A percentile compares a stretch with the other conserved stretches of the same genome.
Conservation (phyloP, 2,329 filamentous ascomycete species). For the Gnomoniopsis smithogilvyi region DNA sequence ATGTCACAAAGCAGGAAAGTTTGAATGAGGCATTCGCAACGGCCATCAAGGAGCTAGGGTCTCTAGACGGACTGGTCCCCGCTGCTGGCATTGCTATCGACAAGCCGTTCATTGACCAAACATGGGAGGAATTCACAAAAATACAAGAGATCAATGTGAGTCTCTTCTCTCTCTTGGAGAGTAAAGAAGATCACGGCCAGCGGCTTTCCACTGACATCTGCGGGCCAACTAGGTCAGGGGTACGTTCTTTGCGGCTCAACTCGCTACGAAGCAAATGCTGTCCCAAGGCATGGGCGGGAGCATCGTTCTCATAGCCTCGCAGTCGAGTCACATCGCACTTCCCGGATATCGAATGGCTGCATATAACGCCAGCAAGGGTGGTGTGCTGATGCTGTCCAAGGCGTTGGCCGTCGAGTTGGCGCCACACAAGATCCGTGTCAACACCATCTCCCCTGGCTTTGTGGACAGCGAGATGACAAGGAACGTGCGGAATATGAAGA, state of each 20-base stretch:
- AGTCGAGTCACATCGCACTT: constrained; percentile 33
- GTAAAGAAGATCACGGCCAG: background rate
- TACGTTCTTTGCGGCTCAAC: constrained; percentile 38
- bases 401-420: constrained; percentile 36
- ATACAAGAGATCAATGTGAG: constrained; percentile 41
- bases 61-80: constrained; percentile 30
- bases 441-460: constrained; percentile 36
- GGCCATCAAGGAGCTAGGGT: constrained; percentile 23
- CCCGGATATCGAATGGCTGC: constrained; percentile 36
- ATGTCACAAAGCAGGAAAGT: constrained; percentile 29
- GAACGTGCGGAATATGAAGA: constrained; percentile 29
- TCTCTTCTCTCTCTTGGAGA: background rate
- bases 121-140: constrained; percentile 37
- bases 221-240: constrained; percentile 31
- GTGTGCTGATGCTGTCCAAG: constrained; percentile 36
- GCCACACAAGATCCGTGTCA: constrained; percentile 33
- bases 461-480: constrained; percentile 35
- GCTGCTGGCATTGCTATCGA: constrained; percentile 39
- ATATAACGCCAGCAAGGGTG: constrained; percentile 42
- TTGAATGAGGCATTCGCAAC: constrained; percentile 24
- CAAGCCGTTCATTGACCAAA: constrained; percentile 41
- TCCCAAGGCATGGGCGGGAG: constrained; percentile 36
- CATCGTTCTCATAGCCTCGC: constrained; percentile 36
- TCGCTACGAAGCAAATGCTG: constrained; percentile 36
- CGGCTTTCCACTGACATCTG: background rate